Evolutionary conservation across 345 rosid genomes (phyloP).

Genomic region (Eucalyptus cloeziana): DNA sequence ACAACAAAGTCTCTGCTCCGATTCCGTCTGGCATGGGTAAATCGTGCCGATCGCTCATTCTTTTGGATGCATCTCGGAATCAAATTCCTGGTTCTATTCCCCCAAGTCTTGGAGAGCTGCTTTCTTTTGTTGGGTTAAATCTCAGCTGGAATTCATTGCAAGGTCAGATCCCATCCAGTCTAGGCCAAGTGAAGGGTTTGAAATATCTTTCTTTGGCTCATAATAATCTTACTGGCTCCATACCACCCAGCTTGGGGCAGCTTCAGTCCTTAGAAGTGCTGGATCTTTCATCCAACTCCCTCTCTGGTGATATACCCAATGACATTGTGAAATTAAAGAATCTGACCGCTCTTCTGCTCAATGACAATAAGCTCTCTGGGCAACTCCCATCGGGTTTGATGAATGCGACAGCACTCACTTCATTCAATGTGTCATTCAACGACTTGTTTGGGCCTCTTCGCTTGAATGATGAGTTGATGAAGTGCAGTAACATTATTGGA

Average conservation of each 20-base stretch:
- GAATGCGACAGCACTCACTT: constrained; percentile 25
- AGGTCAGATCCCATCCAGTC: constrained; percentile 26
- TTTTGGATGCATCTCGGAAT: constrained; percentile 41
- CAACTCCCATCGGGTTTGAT: constrained; percentile 44
- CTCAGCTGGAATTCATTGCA: constrained; percentile 37
- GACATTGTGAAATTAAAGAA: constrained; percentile 28
- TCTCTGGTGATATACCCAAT: constrained; percentile 42
- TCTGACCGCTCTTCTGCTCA: constrained; percentile 40
- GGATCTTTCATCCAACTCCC: constrained; percentile 49
- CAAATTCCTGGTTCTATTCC: constrained; percentile 37
- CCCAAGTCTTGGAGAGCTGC: constrained; percentile 20
- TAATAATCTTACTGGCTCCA: constrained; percentile 36
- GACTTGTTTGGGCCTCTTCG: constrained; percentile 56
- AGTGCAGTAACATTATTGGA: constrained; percentile 38
- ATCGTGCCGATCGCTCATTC: constrained; percentile 32
- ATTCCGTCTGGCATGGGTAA: constrained; percentile 26
- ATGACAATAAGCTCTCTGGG: constrained; percentile 49
- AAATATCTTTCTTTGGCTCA: constrained; percentile 43
- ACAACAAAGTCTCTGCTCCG: constrained; percentile 35
- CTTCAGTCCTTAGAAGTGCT: constrained; percentile 25
- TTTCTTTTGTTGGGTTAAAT: constrained; percentile 32
- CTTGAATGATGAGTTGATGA: constrained; percentile 15
- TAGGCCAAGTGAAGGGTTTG: constrained; percentile 22
- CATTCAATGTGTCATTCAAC: constrained; percentile 49
- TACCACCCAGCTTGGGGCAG: constrained; percentile 35